A percentile compares a stretch with the other conserved stretches of the same genome.
phyloP scores from a whole-genome alignment of 116 monocot genomes.

The Dioscorea cayenensis region DNA sequence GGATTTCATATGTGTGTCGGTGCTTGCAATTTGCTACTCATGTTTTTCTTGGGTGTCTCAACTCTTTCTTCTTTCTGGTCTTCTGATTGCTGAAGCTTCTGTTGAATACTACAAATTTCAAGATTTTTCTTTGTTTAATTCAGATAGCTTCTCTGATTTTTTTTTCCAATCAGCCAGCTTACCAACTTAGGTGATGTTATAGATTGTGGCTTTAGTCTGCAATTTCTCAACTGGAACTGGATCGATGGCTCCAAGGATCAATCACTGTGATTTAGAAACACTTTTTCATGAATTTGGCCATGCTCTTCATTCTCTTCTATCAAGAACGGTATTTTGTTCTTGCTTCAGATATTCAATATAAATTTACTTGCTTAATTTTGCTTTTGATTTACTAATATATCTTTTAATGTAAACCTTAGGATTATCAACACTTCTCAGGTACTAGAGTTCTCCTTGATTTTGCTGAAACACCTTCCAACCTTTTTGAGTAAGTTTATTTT shows the following conservation, averaged over 20 bases:
- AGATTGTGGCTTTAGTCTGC: slow-evolving; percentile 92
- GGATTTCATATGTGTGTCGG: too few species aligned
- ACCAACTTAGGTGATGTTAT: neutral
- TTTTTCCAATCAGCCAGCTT: neutral
- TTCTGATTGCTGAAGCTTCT: too few species aligned
- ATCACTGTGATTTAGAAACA: slow-evolving; percentile 88
- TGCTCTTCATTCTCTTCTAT: slow-evolving; percentile 97
- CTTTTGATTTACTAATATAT: neutral
- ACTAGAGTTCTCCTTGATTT: slow-evolving; percentile 92
- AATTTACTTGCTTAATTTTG: neutral
- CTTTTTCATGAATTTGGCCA: slow-evolving; percentile 99
- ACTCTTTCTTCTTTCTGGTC: too few species aligned
- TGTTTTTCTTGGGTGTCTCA: too few species aligned
- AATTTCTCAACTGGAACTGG: slow-evolving; percentile 58
- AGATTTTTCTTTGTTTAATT: neutral
- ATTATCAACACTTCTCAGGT: slow-evolving; percentile 98
- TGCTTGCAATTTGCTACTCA: too few species aligned
- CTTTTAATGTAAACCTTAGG: slow-evolving; percentile 35
- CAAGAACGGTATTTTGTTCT: slow-evolving; percentile 73
- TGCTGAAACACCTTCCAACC: slow-evolving; percentile 93
- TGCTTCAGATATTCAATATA: neutral
- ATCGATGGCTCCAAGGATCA: slow-evolving; percentile 48
- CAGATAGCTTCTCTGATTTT: neutral
- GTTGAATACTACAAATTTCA: too few species aligned
- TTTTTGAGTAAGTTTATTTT: slow-evolving; percentile 78